Conservation (phyloP, 2,329 filamentous ascomycete genomes). For the Hymenoscyphus scutula region DNA sequence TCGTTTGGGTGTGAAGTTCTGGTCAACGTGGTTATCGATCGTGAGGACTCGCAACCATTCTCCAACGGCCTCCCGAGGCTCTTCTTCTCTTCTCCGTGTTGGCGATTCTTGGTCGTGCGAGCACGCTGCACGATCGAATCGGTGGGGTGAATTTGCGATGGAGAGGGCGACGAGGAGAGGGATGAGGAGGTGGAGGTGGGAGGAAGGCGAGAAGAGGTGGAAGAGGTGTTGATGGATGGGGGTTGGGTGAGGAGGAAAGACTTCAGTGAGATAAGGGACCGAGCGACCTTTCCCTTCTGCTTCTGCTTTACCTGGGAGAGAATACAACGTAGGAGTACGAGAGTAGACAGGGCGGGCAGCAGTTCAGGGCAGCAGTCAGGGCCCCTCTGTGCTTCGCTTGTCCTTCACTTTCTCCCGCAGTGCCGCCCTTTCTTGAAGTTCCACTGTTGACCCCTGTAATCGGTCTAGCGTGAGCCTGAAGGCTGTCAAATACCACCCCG, state of each 20-base stretch:
- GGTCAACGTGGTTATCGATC: constrained; percentile 18
- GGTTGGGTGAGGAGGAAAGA: neutral
- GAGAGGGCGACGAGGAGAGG: constrained; percentile 1
- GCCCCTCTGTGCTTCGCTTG: no score
- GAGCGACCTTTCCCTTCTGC: no score
- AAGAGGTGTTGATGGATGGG: constrained; percentile 3
- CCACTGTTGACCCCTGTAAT: no score
- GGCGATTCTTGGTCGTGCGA: constrained; percentile 22
- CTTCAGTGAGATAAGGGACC: neutral
- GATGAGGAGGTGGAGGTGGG: neutral
- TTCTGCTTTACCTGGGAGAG: no score
- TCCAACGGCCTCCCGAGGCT: constrained; percentile 36
- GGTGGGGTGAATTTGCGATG: neutral
- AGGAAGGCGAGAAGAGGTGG: neutral
- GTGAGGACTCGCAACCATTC: constrained; percentile 35
- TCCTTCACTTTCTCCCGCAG: no score
- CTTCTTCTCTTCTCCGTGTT: constrained; percentile 19
- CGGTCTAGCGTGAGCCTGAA: no score
- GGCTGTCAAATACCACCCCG: no score
- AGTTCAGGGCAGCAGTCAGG: neutral
- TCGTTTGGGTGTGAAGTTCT: constrained; percentile 13
- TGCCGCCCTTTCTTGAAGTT: no score
- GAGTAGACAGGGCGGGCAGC: neutral
- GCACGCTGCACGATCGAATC: constrained; percentile 25
- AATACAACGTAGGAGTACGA: neutral